These are phyloP conservation scores for Botrytis paeoniae DNA, from an alignment of 2,329 filamentous ascomycete genomes.

Conservation along the genomic window DNA sequence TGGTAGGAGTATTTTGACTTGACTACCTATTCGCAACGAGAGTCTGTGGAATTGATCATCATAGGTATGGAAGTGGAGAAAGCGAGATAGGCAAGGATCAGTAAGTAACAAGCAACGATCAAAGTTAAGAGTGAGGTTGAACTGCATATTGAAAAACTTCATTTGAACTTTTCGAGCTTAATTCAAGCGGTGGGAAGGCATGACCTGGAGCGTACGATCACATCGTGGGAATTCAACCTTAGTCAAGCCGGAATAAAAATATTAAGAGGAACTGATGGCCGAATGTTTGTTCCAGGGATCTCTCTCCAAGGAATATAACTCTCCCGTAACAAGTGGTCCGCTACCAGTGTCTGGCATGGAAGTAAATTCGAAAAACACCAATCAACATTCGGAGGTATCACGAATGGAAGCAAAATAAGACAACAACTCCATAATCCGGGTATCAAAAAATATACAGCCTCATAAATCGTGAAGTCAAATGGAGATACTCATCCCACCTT, in stretches of 20 bases:
- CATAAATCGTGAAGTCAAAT: slow-evolving; percentile 10
- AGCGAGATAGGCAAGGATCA: background rate
- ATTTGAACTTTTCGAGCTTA: background rate
- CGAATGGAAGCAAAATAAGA: background rate
- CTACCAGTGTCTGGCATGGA: background rate
- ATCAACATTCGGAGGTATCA: background rate
- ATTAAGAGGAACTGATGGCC: background rate
- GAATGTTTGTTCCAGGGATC: background rate
- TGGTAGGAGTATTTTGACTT: background rate
- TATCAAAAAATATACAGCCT: slow-evolving; percentile 14
- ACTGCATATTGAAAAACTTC: background rate
- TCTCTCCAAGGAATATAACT: background rate
- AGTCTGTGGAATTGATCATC: background rate
- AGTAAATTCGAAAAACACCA: background rate
- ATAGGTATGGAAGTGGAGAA: background rate
- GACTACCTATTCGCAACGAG: background rate
- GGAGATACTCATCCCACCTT: background rate
- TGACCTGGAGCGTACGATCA: background rate
- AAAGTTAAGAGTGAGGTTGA: background rate
- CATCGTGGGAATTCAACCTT: rapidly evolving
- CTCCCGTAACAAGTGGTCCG: background rate
- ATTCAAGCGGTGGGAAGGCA: background rate
- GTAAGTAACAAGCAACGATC: background rate
- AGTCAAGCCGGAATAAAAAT: background rate
- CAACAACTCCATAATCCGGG: slow-evolving; percentile 10